Percentiles rank a stretch among this genome's conserved stretches.
phyloP scores from a whole-genome alignment of 768 basidiomycete genomes.

The Lentinula aciculospora region DNA sequence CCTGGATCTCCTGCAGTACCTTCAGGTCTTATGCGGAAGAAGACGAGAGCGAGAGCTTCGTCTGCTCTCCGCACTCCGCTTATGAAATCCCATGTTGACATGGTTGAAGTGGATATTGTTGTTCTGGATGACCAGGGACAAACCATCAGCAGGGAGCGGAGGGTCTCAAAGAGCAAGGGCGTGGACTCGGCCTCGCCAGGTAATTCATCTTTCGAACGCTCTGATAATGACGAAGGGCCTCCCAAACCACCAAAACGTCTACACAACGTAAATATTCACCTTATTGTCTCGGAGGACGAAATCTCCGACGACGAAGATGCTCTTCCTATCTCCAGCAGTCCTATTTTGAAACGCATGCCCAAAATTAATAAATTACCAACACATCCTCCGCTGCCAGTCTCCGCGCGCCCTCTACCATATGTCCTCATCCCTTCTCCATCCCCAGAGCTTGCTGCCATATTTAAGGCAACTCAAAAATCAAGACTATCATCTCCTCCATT shows the following conservation, averaged over 20 bases:
- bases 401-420: neutral
- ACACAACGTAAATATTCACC: constrained; percentile 18
- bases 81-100: constrained; percentile 34
- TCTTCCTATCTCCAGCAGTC: constrained; percentile 7
- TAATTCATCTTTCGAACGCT: constrained; percentile 1
- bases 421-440: constrained; percentile 4
- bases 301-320: constrained; percentile 17
- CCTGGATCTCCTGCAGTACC: constrained; percentile 31
- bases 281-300: constrained; percentile 45
- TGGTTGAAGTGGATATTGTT: constrained; percentile 63
- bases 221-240: constrained; percentile 7
- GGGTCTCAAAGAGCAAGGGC: constrained; percentile 44
- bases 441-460: neutral
- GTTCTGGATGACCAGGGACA: constrained; percentile 57
- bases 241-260: constrained; percentile 22
- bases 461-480: neutral
- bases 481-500: constrained; percentile 2
- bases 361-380: constrained; percentile 1
- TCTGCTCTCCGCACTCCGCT: constrained; percentile 21
- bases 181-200: neutral
- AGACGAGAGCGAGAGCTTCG: constrained; percentile 10
- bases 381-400: neutral
- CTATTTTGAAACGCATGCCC: neutral
- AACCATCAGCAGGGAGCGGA: constrained; percentile 53
- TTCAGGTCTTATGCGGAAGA: constrained; percentile 19